Evolutionary conservation across 805 yeast species (phyloP).

Genomic region (Myxozyma nipponensis): DNA sequence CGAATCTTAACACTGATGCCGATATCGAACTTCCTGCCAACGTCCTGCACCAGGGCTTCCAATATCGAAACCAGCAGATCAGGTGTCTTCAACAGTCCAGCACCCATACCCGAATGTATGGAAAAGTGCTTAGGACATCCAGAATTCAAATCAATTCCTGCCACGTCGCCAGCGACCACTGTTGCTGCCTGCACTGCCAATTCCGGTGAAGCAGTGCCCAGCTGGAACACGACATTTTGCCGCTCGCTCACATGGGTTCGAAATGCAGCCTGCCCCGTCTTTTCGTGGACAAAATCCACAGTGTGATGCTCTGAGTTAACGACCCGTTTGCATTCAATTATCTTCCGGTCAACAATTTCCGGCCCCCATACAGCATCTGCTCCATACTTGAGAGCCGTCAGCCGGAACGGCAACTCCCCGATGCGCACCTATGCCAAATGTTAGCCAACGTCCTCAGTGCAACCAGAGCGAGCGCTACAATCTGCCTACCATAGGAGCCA

Average conservation of each 20-base stretch:
- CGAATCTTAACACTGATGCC: constrained; percentile 92
- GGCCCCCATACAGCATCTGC: constrained; percentile 96
- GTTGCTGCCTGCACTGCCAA: constrained; percentile 86
- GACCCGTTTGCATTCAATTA: constrained; percentile 63
- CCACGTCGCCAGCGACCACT: constrained; percentile 78
- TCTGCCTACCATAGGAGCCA: constrained; percentile 79
- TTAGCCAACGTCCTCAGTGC: neutral
- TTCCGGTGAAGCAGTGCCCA: constrained; percentile 82
- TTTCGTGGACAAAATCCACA: constrained; percentile 35
- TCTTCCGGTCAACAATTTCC: constrained; percentile 83
- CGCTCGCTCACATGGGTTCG: constrained; percentile 68
- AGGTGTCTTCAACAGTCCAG: constrained; percentile 81
- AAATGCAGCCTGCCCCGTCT: constrained; percentile 53
- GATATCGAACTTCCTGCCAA: constrained; percentile 71
- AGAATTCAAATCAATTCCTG: constrained; percentile 88
- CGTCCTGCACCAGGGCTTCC: constrained; percentile 62
- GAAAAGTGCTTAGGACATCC: constrained; percentile 98
- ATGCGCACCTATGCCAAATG: constrained; percentile 55
- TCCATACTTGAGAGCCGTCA: constrained; percentile 74
- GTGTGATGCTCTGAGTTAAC: constrained; percentile 42
- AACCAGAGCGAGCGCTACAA: neutral
- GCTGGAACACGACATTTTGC: constrained; percentile 74
- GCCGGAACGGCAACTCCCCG: constrained; percentile 88
- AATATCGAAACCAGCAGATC: constrained; percentile 71
- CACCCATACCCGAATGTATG: constrained; percentile 96